These are phyloP conservation scores for Polychytrium aggregatum DNA, from an alignment of 192 early-diverging fungal genomes.

Conservation along the genomic window DNA sequence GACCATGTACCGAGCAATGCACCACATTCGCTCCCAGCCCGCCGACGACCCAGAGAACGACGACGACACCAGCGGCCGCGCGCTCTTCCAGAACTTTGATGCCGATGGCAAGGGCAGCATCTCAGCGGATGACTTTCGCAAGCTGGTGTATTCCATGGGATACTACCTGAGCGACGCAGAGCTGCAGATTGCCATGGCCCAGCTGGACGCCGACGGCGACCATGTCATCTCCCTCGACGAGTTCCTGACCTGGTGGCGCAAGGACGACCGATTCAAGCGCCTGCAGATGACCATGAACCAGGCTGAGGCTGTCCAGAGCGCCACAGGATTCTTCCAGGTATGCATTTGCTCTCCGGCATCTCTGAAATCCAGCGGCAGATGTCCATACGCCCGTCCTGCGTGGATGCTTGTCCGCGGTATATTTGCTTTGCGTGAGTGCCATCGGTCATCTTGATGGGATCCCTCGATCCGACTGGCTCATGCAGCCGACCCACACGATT, in stretches of 20 bases:
- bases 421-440: too few relatives aligned
- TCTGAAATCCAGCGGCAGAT: too few relatives aligned
- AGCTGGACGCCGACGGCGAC: conserved; percentile 4
- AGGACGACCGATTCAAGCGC: conserved; percentile 8
- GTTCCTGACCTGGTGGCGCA: conserved; percentile 7
- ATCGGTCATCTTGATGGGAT: too few relatives aligned
- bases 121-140: conserved; percentile 1
- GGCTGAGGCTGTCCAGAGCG: not conserved
- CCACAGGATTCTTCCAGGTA: conserved; percentile 9
- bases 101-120: conserved; percentile 1
- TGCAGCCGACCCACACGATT: too few relatives aligned
- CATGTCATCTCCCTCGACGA: conserved; percentile 5
- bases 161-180: conserved; percentile 7
- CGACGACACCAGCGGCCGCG: too few relatives aligned
- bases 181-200: conserved; percentile 1
- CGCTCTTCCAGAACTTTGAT: conserved; percentile 1
- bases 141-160: conserved; percentile 6
- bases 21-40: too few relatives aligned
- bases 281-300: conserved; percentile 1
- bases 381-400: too few relatives aligned
- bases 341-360: too few relatives aligned
- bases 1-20: too few relatives aligned
- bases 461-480: too few relatives aligned
- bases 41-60: too few relatives aligned
- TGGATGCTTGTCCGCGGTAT: too few relatives aligned